A percentile compares a stretch with the other conserved stretches of the same genome.
These are phyloP conservation scores for Rhodomyrtus tomentosa DNA, from an alignment of 345 rosid species.

Conservation along the genomic window DNA sequence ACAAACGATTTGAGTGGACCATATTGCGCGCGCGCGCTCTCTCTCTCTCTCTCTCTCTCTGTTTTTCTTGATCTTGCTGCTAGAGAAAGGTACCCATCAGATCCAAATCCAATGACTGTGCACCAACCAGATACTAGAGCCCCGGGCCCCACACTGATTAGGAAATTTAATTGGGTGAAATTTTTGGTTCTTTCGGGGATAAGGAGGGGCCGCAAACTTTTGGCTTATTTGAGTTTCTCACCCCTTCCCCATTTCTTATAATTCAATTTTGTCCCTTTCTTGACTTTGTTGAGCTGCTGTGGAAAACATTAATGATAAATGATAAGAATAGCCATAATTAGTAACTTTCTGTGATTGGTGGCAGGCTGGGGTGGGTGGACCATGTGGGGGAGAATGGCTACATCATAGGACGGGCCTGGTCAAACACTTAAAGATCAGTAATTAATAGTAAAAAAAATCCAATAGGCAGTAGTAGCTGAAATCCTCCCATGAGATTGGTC, in stretches of 20 bases:
- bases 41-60: too few relatives aligned
- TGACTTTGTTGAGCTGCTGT: not conserved
- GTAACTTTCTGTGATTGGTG: not conserved
- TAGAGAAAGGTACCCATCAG: conserved; percentile 14
- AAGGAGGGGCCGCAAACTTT: not conserved
- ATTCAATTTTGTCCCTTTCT: not conserved
- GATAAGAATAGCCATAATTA: not conserved
- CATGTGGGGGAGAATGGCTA: not conserved
- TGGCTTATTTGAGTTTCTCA: not conserved
- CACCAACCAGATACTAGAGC: conserved; percentile 6
- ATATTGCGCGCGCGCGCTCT: too few relatives aligned
- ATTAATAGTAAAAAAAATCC: too few relatives aligned
- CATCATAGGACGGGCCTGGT: not conserved
- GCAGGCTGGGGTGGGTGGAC: not conserved
- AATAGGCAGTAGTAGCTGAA: not conserved
- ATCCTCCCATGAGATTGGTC: not conserved
- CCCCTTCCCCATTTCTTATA: not conserved
- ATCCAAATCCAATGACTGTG: conserved; percentile 20
- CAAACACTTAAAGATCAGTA: not conserved
- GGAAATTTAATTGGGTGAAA: not conserved
- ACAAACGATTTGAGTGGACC: not conserved
- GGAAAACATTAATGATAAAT: not conserved
- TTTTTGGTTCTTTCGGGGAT: not conserved
- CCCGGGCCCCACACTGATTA: conserved; percentile 3
- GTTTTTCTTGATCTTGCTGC: not conserved